phyloP scores from a whole-genome alignment of 345 rosid species.

The Gossypium australe region DNA sequence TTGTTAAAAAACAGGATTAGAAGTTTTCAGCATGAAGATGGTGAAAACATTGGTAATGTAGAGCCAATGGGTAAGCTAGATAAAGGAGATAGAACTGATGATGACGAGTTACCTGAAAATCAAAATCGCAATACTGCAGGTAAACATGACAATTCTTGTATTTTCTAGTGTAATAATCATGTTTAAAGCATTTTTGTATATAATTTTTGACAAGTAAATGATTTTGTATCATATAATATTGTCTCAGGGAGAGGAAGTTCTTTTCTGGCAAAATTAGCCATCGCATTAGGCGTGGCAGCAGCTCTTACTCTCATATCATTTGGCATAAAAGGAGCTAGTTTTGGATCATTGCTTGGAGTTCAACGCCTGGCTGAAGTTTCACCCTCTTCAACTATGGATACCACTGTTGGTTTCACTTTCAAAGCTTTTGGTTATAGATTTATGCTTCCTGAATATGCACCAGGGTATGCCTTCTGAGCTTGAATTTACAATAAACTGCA shows the following conservation, averaged over 20 bases:
- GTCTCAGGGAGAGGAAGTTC: constrained; percentile 25
- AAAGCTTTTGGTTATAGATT: constrained; percentile 69
- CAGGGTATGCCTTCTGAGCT: constrained; percentile 43
- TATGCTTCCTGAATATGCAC: constrained; percentile 67
- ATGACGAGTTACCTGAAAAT: constrained; percentile 22
- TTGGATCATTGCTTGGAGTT: constrained; percentile 48
- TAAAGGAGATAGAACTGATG: constrained; percentile 17
- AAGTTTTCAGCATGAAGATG: constrained; percentile 29
- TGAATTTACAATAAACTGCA: neutral
- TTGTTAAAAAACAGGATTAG: constrained; percentile 32
- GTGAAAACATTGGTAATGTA: constrained; percentile 26
- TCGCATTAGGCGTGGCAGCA: constrained; percentile 53
- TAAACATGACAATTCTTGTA: neutral
- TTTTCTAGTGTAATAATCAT: neutral
- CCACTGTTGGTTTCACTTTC: constrained; percentile 55
- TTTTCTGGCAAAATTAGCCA: constrained; percentile 47
- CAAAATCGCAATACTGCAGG: constrained; percentile 12
- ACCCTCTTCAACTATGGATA: constrained; percentile 33
- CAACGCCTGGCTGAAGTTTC: constrained; percentile 46
- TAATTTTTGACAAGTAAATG: neutral
- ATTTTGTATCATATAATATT: neutral
- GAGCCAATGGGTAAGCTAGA: constrained; percentile 24
- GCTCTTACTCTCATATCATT: constrained; percentile 39
- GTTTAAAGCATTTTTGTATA: neutral
- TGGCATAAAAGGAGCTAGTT: constrained; percentile 29